A percentile compares a stretch with the other conserved stretches of the same genome.
Conservation (phyloP, 2,329 filamentous ascomycete genomes). For the Fusarium annulatum region DNA sequence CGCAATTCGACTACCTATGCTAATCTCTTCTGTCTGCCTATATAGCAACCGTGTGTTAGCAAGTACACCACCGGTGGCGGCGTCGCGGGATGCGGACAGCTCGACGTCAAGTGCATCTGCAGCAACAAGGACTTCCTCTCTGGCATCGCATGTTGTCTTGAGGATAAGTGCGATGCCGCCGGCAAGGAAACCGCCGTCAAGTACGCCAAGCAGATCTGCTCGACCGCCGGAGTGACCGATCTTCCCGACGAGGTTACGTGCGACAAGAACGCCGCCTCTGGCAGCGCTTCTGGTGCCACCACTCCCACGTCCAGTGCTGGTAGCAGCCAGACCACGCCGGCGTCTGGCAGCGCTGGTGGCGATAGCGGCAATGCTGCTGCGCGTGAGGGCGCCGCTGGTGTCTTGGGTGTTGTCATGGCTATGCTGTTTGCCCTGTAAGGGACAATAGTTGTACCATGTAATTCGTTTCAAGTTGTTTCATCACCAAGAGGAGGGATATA, state of each 20-base stretch:
- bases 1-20: not conserved
- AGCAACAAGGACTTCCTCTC: constrained; percentile 54
- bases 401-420: constrained; percentile 45
- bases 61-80: constrained; percentile 48
- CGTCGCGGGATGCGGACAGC: constrained; percentile 53
- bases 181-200: constrained; percentile 51
- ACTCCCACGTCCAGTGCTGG: constrained; percentile 22
- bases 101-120: constrained; percentile 57
- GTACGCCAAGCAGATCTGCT: constrained; percentile 55
- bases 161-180: constrained; percentile 47
- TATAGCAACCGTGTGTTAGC: constrained; percentile 49
- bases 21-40: constrained; percentile 1
- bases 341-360: not conserved
- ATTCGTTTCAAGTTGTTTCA: not conserved
- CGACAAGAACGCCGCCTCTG: constrained; percentile 34
- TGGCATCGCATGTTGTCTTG: constrained; percentile 57
- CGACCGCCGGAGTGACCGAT: constrained; percentile 47
- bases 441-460: not conserved
- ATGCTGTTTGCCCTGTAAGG: constrained; percentile 46
- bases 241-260: constrained; percentile 53
- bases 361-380: constrained; percentile 17
- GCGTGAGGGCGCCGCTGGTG: constrained; percentile 30
- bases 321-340: constrained; percentile 5
- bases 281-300: constrained; percentile 1
- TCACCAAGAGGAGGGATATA: constrained; percentile 5